phyloP scores from a whole-genome alignment of 371 early-diverging fungal genomes.

The Synchytrium microbalum region DNA sequence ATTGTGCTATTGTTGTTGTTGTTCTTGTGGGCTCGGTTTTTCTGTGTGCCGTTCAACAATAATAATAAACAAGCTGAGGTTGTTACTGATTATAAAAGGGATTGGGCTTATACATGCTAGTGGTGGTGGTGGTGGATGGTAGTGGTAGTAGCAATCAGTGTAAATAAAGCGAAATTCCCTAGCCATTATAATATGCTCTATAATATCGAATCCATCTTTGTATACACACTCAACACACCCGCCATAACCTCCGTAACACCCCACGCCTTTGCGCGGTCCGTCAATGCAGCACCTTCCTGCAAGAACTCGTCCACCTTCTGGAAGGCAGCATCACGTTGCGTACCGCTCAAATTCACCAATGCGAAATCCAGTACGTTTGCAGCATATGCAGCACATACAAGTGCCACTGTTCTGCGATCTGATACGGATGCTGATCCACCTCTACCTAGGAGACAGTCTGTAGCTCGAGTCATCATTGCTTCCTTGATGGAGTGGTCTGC shows the following conservation, averaged over 20 bases:
- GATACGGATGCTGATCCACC: slow-evolving; percentile 25
- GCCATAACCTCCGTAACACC: slow-evolving; percentile 49
- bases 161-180: no score
- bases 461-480: slow-evolving; percentile 69
- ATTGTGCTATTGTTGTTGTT: no score
- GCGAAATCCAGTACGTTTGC: slow-evolving; percentile 95
- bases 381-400: slow-evolving; percentile 93
- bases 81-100: no score
- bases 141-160: no score
- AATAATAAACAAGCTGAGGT: no score
- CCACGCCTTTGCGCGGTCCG: slow-evolving; percentile 42
- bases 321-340: slow-evolving; percentile 81
- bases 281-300: slow-evolving; percentile 70
- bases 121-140: no score
- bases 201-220: slow-evolving; percentile 81
- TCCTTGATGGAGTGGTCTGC: slow-evolving; percentile 79
- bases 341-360: slow-evolving; percentile 68
- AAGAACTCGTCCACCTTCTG: slow-evolving; percentile 80
- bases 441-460: slow-evolving; percentile 57
- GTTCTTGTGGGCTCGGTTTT: no score
- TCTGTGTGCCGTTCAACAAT: no score
- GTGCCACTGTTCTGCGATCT: slow-evolving; percentile 62
- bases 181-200: no score
- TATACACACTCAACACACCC: slow-evolving; percentile 65
- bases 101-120: no score